A percentile compares a stretch with the other conserved stretches of the same genome.
Evolutionary conservation across 2,329 filamentous ascomycete genomes (phyloP).

Genomic region (Penicillium sp.): DNA sequence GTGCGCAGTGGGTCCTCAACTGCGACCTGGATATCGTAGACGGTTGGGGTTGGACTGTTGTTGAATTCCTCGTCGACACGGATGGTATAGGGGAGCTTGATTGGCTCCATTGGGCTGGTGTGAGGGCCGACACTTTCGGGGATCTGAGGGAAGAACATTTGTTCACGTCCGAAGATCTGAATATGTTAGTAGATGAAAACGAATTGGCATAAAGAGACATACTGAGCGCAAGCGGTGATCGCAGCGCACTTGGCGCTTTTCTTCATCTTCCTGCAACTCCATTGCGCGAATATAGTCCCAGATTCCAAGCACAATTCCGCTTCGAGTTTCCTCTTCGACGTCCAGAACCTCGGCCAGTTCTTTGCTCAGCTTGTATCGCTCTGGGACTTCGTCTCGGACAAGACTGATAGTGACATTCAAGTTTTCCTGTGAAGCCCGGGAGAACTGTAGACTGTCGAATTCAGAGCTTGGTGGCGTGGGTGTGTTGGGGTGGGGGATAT

Average conservation of each 20-base stretch:
- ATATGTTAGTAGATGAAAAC: conserved; percentile 4
- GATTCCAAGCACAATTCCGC: conserved; percentile 84
- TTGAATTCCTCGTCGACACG: conserved; percentile 86
- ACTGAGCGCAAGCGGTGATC: conserved; percentile 80
- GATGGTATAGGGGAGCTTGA: conserved; percentile 88
- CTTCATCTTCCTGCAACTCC: conserved; percentile 88
- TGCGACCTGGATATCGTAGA: conserved; percentile 86
- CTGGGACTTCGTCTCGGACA: conserved; percentile 78
- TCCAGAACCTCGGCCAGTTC: conserved; percentile 82
- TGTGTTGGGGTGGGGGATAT: conserved; percentile 56
- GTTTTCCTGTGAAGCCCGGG: conserved; percentile 89
- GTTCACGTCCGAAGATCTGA: conserved; percentile 72
- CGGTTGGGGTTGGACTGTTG: conserved; percentile 70
- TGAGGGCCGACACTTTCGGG: conserved; percentile 78
- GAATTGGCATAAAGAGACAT: conserved; percentile 33
- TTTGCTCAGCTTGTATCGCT: conserved; percentile 78
- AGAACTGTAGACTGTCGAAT: conserved; percentile 90
- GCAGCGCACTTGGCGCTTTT: conserved; percentile 88
- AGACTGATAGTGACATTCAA: conserved; percentile 88
- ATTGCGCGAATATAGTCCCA: conserved; percentile 93
- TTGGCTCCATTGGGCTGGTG: conserved; percentile 74
- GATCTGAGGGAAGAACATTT: conserved; percentile 82
- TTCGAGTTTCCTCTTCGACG: conserved; percentile 80
- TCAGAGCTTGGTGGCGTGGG: conserved; percentile 67
- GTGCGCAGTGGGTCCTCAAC: conserved; percentile 79